These are phyloP conservation scores for Sphenostylis stenocarpa DNA, from an alignment of 306 rosid genomes.

Conservation along the genomic window DNA sequence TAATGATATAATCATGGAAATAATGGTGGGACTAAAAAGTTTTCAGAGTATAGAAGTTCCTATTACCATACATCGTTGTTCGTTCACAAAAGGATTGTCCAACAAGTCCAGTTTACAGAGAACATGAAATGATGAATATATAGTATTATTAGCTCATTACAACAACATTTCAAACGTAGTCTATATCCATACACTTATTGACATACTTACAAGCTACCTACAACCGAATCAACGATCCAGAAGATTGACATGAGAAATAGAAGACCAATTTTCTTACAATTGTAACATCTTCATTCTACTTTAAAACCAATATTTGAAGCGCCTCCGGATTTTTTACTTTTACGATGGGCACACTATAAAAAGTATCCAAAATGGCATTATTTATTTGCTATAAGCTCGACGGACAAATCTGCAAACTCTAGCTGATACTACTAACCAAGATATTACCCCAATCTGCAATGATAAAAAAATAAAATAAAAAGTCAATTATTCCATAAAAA, in stretches of 20 bases:
- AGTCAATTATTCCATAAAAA: not conserved
- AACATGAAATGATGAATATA: too few species aligned
- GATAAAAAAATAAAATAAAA: not conserved
- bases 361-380: not conserved
- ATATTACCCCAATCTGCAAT: slow-evolving; percentile 76
- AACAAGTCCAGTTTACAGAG: too few species aligned
- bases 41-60: too few species aligned
- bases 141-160: too few species aligned
- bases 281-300: not conserved
- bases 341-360: not conserved
- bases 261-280: not conserved
- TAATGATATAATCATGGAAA: too few species aligned
- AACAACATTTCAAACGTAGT: not conserved
- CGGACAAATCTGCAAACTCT: slow-evolving; percentile 74
- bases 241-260: not conserved
- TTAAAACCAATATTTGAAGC: not conserved
- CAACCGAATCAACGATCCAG: not conserved
- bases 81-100: too few species aligned
- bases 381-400: slow-evolving; percentile 39
- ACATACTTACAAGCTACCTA: not conserved
- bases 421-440: slow-evolving; percentile 73
- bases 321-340: not conserved
- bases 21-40: too few species aligned
- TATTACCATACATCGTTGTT: too few species aligned
- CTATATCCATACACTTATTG: not conserved